Base-by-base conservation (phyloP, 305 asterid species). In the Petunia hybrid region DNA sequence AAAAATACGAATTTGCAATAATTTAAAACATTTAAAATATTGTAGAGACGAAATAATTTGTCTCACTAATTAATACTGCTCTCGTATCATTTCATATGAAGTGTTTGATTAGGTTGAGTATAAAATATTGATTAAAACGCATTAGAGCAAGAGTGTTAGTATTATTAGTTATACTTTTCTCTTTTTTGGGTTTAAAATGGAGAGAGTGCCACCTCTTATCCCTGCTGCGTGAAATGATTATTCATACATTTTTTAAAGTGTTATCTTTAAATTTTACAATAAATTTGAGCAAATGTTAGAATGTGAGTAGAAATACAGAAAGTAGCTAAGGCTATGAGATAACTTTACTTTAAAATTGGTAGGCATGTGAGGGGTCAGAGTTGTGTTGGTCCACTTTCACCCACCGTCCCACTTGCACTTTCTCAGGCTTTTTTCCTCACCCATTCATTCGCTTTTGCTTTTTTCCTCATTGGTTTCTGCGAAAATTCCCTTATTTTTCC, bases 361-460 rank as follows among this genome's bases (percentile, higher is more conserved):
- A 22, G 31, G 31, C 97, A 92, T 91, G 97, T 92, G 95, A 71
- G 43, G 43, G 68, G 79, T 79, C 85, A 82, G 70, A 61, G 64
- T 59, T 2, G 31, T 1, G 77, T 40, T 76, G 80, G 85, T 43
- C 81, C 82, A 74, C 78, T 56, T 46, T 67, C 13, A 22, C 63
- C 83, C 82, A 83, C 79, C 73, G n/a, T 79, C 85, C 84, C 77
- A 85, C 60, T 84, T 89, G 60, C 90, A 66, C 86, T 69, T 83
- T 84, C 83, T 70, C 86, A 53, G 76, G 80, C 92, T 90, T 90
- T 90, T 22, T 22, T 22, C 31, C 31, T 22, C 31, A 86, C 86
- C 89, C 89, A 86, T 89, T 86, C 82, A 5, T 51, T 86, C 80
- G 71, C 42, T 38, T 82, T 80, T 59, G 14, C 77, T 82, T 80